Conservation (phyloP, 148 eudicot species). For the Linanthus parryae region DNA sequence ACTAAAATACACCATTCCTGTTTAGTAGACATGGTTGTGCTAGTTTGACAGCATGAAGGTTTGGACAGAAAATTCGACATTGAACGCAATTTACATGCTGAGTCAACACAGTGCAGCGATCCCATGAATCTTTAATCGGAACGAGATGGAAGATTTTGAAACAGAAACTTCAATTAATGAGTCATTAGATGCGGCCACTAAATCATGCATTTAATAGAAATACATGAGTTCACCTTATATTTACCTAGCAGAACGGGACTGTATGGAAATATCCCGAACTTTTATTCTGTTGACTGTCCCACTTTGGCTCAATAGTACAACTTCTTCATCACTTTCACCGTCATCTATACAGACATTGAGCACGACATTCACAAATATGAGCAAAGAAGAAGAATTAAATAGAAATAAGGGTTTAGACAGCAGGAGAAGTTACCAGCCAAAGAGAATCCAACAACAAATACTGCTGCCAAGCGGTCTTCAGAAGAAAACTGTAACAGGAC, state of each 20-base stretch:
- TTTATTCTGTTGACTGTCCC: slow-evolving; percentile 91
- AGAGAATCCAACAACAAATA: slow-evolving; percentile 86
- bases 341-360: slow-evolving; percentile 48
- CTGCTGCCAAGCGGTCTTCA: slow-evolving; percentile 91
- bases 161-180: background rate
- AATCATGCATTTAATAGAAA: too few relatives aligned
- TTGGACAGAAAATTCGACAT: too few relatives aligned
- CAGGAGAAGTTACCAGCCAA: slow-evolving; percentile 46
- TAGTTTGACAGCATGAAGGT: too few relatives aligned
- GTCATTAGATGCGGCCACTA: too few relatives aligned
- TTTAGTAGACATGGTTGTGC: too few relatives aligned
- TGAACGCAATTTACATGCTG: too few relatives aligned
- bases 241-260: slow-evolving; percentile 89
- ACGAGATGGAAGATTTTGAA: background rate
- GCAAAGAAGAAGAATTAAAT: background rate
- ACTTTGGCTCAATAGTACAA: slow-evolving; percentile 91
- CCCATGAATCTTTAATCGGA: too few relatives aligned
- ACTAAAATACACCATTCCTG: too few relatives aligned
- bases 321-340: slow-evolving; percentile 95
- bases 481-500: slow-evolving; percentile 54
- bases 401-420: background rate
- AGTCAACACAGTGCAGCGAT: too few relatives aligned
- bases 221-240: background rate
- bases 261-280: slow-evolving; percentile 88
- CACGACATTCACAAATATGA: background rate